phyloP scores from a whole-genome alignment of 2,329 filamentous ascomycete genomes.

The Aspergillus ochraceus region DNA sequence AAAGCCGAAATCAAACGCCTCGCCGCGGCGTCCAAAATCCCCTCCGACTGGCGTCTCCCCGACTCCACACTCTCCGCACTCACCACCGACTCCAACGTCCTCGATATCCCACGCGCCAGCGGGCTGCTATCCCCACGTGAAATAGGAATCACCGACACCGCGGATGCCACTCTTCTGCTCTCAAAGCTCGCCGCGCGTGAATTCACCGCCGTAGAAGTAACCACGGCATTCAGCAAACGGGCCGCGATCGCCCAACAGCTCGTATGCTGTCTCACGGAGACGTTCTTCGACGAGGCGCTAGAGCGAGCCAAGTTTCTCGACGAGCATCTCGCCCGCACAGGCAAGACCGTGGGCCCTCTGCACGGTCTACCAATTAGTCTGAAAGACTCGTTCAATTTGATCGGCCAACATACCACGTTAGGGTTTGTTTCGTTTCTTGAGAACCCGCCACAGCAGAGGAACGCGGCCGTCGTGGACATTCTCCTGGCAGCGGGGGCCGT shows the following conservation, averaged over 20 bases:
- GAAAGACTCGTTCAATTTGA: constrained; percentile 49
- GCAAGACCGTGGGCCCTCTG: constrained; percentile 55
- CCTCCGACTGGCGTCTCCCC: constrained; percentile 29
- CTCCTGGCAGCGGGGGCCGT: constrained; percentile 62
- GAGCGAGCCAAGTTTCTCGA: constrained; percentile 51
- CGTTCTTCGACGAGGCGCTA: constrained; percentile 53
- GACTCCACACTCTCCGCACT: background rate
- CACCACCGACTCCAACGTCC: background rate
- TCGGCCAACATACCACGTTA: constrained; percentile 55
- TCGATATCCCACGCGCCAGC: constrained; percentile 15
- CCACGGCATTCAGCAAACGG: constrained; percentile 37
- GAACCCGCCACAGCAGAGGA: constrained; percentile 52
- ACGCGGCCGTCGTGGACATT: constrained; percentile 58
- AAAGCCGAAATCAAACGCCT: constrained; percentile 22
- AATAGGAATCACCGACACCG: background rate
- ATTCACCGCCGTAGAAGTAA: constrained; percentile 11
- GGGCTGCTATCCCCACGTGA: background rate
- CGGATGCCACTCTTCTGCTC: background rate
- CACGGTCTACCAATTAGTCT: constrained; percentile 62
- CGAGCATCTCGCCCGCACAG: constrained; percentile 39
- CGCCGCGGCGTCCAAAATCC: constrained; percentile 27
- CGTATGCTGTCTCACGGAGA: constrained; percentile 51
- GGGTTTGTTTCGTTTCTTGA: constrained; percentile 62
- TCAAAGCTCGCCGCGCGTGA: constrained; percentile 1
- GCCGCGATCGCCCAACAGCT: constrained; percentile 38